Conservation (phyloP, 208 protist genomes). For the Naegleria gruberi region DNA sequence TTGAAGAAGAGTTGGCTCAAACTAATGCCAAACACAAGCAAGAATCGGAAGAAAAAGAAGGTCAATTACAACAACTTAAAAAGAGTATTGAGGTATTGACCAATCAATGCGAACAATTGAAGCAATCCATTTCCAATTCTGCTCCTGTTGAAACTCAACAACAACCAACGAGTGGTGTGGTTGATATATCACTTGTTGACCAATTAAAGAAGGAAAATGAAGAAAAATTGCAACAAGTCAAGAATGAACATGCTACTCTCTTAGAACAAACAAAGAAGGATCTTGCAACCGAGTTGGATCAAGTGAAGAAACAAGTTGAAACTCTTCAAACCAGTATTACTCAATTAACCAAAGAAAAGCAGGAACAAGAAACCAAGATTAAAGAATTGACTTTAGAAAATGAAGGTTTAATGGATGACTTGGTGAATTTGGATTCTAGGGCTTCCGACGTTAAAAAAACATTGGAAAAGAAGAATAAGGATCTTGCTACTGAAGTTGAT, state of each 20-base stretch:
- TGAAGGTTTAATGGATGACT: background rate
- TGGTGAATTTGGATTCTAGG: background rate
- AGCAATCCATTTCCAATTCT: background rate
- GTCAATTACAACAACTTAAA: background rate
- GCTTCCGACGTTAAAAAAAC: background rate
- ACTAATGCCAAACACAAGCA: background rate
- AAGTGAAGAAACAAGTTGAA: no score
- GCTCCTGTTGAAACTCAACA: background rate
- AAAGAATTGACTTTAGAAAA: background rate
- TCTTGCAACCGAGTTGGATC: no score
- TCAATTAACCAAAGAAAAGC: no score
- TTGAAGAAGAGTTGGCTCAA: background rate
- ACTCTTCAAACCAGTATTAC: no score
- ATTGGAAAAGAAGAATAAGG: background rate
- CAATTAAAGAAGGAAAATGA: background rate
- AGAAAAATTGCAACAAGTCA: background rate
- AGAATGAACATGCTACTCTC: background rate
- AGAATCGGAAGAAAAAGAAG: background rate
- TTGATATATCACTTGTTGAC: background rate
- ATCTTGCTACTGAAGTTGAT: background rate
- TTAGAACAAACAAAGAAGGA: no score
- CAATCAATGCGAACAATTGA: background rate
- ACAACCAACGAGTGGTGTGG: background rate
- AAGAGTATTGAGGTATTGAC: background rate
- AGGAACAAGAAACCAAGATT: background rate